Base-by-base conservation (phyloP, 2,329 filamentous ascomycete species). In the Orbilia blumenaviensis region DNA sequence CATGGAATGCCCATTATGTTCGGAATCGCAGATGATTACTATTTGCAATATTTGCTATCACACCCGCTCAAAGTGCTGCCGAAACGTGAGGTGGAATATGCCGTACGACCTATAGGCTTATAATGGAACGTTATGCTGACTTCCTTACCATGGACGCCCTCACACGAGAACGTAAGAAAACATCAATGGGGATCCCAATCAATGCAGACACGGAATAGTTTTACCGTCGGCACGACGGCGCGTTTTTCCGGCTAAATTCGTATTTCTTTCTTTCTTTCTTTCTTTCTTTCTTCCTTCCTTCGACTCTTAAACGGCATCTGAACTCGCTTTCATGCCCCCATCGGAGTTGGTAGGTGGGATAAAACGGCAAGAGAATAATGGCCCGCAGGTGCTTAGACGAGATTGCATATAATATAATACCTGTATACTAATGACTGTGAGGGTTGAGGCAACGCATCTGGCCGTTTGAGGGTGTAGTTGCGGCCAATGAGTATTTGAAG, bases 261-360 rank as follows among this genome's bases (percentile, higher is more conserved):
- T 52, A 64, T 27, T 52, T 18, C 32, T 9, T 18, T 34, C 29
- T 48, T 12, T 23, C 10, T 2, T 18, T 44, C 6, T 18, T 34
- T 50, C 27, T 12, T 23, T 6, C 3, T 41, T 7, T n/a, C 36
- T n/a, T 10, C 3, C 14, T 41, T 16, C 36, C 10, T 42, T 61
- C 36, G 8, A 61, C 14, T 52, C 23, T 42, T 52, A 46, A 56
- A 42, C 61, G 38, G 25, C 23, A 14, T 34, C 27, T 60, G 48
- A 27, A 29, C 46, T 54, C 52, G 29, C 38, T 32, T 38, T 25
- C 23, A n/a, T 9, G 12, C 32, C 72, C 46, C 72, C 58, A 69
- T 76, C 72, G 72, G 72, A 76, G 64, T 76, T 76, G 72, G 72
- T 61, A 69, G 64, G 72, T 76, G 72, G 72, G 72, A 64, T 56